Evolutionary conservation across 257 asterid genomes (phyloP), one percentile per base, ranked within the genome.

Genomic region (Scutellaria galericulata): DNA sequence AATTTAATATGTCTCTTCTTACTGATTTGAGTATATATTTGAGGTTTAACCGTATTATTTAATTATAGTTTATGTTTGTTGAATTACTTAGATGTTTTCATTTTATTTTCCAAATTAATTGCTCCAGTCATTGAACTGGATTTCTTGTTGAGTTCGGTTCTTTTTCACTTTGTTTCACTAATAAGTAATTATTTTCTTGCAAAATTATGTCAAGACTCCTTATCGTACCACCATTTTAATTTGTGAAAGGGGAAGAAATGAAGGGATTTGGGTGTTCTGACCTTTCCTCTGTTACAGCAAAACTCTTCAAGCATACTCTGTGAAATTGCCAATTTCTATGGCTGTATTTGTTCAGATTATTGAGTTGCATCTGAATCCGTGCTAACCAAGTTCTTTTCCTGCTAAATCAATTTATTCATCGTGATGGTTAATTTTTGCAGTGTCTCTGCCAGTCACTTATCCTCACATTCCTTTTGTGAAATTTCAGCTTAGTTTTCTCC

Each of bases 401-500:
- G 70, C 71, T 51, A 14, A 47, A 64, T 55, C 15, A 1, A 1
- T 64, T 45, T 12, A 5, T 31, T 40, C 7, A 6, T 64, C 6
- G 0, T 11, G 47, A 18, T 62, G 71, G 46, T 66, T 75, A 14
- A 27, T 7, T 31, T 51, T 64, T 18, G 18, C 18, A 18, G 18
- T 18, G 18, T 18, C 18, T 42, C 13, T 41, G 39, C 70, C 60
- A 12, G 22, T 46, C 57, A n/a, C n/a, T n/a, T n/a, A n/a, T 48
- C 45, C 54, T 12, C 20, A 24, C 37, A 9, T 37, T 37, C 50
- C 59, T 20, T 37, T 48, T 6, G 46, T 13, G 40, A 22, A 50
- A 58, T 48, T 39, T 48, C 63, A 47, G 57, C 70, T 69, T 41
- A 37, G 13, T 11, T 57, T 11, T 57, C 37, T 66, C 20, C 51